Conservation (phyloP, 192 early-diverging fungal species). For the Backusella westeae region DNA sequence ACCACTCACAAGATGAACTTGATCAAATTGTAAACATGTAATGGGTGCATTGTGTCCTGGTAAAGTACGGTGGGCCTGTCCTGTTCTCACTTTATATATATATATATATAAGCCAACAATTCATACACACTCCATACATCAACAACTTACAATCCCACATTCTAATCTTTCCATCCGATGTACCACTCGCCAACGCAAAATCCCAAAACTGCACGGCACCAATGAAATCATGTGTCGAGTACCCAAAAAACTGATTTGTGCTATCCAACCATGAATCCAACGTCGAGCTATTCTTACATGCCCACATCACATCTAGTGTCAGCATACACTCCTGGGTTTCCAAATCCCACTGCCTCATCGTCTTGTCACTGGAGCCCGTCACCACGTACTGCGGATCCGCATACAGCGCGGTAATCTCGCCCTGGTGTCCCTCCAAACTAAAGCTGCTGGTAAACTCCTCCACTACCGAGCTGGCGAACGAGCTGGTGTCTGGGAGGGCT, state of each 20-base stretch:
- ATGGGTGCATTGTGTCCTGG: slow-evolving; percentile 61
- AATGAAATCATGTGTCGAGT: slow-evolving; percentile 52
- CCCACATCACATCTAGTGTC: slow-evolving; percentile 71
- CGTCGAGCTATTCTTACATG: slow-evolving; percentile 28
- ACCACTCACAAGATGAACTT: slow-evolving; percentile 69
- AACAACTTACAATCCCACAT: slow-evolving; percentile 69
- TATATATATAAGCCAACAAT: neutral
- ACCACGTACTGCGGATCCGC: slow-evolving; percentile 51
- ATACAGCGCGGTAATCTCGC: slow-evolving; percentile 48
- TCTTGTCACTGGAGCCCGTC: slow-evolving; percentile 72
- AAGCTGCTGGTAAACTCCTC: neutral
- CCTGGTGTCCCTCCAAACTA: slow-evolving; percentile 46
- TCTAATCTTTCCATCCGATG: slow-evolving; percentile 67
- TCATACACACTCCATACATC: too few species aligned
- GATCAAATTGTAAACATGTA: slow-evolving; percentile 65
- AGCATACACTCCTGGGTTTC: slow-evolving; percentile 59
- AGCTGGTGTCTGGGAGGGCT: slow-evolving; percentile 13
- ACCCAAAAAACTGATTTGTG: slow-evolving; percentile 21
- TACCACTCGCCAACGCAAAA: slow-evolving; percentile 71
- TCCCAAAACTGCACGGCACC: slow-evolving; percentile 74
- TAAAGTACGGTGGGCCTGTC: slow-evolving; percentile 69
- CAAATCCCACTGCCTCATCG: slow-evolving; percentile 80
- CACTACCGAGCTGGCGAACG: slow-evolving; percentile 16
- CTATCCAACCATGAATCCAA: slow-evolving; percentile 5
- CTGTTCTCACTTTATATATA: slow-evolving; percentile 54